Evolutionary conservation across 257 asterid genomes (phyloP), one percentile per base, ranked within the genome.

Genomic region (Coffea eugenioides): DNA sequence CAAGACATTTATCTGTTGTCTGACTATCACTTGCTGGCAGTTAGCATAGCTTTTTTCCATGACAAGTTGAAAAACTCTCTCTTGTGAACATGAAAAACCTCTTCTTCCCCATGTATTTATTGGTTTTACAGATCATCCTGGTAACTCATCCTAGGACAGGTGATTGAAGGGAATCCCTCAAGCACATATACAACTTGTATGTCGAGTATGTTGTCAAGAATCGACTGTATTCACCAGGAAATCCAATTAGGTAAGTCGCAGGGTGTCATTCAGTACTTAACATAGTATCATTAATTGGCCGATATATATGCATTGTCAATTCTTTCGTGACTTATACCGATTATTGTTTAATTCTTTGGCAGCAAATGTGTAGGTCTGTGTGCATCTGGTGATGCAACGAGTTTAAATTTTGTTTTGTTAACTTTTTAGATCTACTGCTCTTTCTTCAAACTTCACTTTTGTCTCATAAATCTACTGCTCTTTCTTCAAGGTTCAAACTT

Each of bases 141-240:
- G 97, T 95, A 36, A 95, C 95, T 67, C 91, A 92, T 87, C 99
- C 98, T 64, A 90, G 93, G 86, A 93, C 93, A 73, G 92, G 98
- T 80, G 98, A 95, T 85, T 88, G 89, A 79, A 89, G 97, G 87
- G 98, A 93, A 76, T 88, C 98, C 34, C 84, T 91, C 75, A 92
- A 92, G 94, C 89, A 92, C 89, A 95, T 95, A 25, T 93, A 95
- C 79, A 95, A 93, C 86, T 87, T 92, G 91, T 94, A 95, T 81
- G 99, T 95, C 68, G 97, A 95, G 85, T 92, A 90, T 77, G 98
- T 92, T 80, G 97, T 91, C 86, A 95, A 94, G 90, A 95, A 92
- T 89, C 97, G 97, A 2, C 90, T 93, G 31, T 95, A 91, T 79
- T 86, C 96, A 61, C 99, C 97, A 3, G 97, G 97, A 84, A 83